Conservation (phyloP, 768 basidiomycete genomes). For the Podaxis sp. region DNA sequence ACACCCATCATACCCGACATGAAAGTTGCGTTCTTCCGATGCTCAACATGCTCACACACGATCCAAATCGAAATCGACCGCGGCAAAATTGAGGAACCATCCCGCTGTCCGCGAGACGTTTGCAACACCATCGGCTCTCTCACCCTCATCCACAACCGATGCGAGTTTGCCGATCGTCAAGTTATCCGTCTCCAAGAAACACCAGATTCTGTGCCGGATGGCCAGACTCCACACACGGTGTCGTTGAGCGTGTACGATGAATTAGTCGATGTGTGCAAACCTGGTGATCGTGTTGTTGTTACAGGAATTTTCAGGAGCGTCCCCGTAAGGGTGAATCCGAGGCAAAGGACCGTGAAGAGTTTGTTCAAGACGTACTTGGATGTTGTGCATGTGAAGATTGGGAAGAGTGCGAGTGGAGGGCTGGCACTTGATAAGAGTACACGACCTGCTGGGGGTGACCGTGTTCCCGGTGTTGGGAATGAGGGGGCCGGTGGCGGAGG, state of each 20-base stretch:
- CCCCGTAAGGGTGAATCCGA: constrained; percentile 91
- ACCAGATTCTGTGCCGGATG: constrained; percentile 95
- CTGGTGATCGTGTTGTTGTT: constrained; percentile 87
- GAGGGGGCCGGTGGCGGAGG: constrained; percentile 68
- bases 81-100: constrained; percentile 95
- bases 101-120: constrained; percentile 87
- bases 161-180: constrained; percentile 94
- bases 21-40: constrained; percentile 98
- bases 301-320: constrained; percentile 95
- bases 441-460: constrained; percentile 62
- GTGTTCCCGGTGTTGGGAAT: constrained; percentile 64
- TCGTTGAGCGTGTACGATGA: constrained; percentile 98
- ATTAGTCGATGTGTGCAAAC: constrained; percentile 93
- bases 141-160: constrained; percentile 95
- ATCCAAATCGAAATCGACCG: constrained; percentile 95
- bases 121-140: constrained; percentile 87
- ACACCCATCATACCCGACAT: constrained; percentile 99
- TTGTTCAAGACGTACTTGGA: constrained; percentile 98
- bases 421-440: constrained; percentile 80
- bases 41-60: constrained; percentile 94
- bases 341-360: constrained; percentile 87
- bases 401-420: constrained; percentile 38
- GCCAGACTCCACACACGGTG: constrained; percentile 97
- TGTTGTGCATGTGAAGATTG: constrained; percentile 82
- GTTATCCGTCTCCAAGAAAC: constrained; percentile 96